Percentiles rank a stretch among this genome's conserved stretches.
Conservation (phyloP, 2,329 filamentous ascomycete genomes). For the Calonectria naviculata region DNA sequence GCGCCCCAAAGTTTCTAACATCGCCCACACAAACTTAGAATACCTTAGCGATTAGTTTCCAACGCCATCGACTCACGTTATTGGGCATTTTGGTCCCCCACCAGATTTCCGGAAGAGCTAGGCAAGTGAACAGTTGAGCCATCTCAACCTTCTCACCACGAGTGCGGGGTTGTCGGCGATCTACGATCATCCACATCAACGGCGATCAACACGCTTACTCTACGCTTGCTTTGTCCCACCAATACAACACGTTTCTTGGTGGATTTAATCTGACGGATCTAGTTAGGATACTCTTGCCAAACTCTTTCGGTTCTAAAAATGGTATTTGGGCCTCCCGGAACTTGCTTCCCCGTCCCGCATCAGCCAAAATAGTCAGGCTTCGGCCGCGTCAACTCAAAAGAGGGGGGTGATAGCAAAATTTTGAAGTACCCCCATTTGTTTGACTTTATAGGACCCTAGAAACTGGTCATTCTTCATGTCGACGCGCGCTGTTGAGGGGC, state of each 20-base stretch:
- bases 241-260: background rate
- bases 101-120: background rate
- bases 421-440: background rate
- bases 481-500: background rate
- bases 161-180: slow-evolving; percentile 4
- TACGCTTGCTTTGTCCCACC: background rate
- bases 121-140: background rate
- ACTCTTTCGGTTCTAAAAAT: background rate
- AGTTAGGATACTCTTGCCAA: background rate
- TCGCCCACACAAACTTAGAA: background rate
- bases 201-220: background rate
- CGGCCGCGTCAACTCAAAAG: background rate
- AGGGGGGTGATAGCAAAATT: background rate
- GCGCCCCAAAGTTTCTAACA: background rate
- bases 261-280: background rate
- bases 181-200: background rate
- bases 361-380: background rate
- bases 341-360: background rate
- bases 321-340: background rate
- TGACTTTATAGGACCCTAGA: background rate
- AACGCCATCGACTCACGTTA: background rate
- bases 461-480: background rate
- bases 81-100: background rate
- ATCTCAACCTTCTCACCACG: slow-evolving; percentile 1
- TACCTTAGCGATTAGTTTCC: background rate